Evolutionary conservation across 306 rosid genomes (phyloP), one percentile per base, ranked within the genome.

Genomic region (Sophora flavescens): DNA sequence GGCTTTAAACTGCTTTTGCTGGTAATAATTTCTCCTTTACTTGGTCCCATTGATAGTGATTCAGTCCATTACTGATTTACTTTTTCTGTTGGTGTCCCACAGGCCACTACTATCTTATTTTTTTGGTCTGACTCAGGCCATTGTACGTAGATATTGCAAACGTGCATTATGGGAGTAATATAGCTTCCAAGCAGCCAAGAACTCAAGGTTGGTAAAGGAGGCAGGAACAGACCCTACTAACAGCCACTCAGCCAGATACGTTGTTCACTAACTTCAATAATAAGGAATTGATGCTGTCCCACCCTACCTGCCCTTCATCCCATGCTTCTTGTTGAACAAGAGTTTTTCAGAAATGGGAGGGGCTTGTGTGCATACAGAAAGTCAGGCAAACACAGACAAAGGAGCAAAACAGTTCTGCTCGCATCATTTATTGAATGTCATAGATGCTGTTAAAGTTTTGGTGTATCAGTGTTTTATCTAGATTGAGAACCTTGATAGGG

Each of bases 81-180:
- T 35, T 61, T 68, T 28, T 39, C 39, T 38, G 67, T 16, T 63
- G 72, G 65, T 66, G 32, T 22, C 22, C 22, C 32, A 30, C 22
- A 59, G 76, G 72, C 61, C 60, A 8, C 18, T 35, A 64, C 57
- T 67, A 52, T 28, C 36, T 57, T 38, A 68, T 26, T 59, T 48
- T 75, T 81, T 75, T 4, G 74, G 75, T 70, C 66, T 47, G 64
- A 63, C 22, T 60, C 70, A 32, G 82, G 33, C 75, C 79, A 45
- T 76, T 53, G 70, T 59, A 32, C 3, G 39, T 51, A 76, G 39
- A 70, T 22, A 82, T 53, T 77, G 78, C 83, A 68, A 75, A 81
- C 70, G 36, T 17, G 68, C 17, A 66, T 15, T 51, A 65, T 70
- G 47, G 30, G 68, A 32, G 50, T 28, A 12, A 15, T 48, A 33